Percentiles rank a stretch among this genome's conserved stretches.
These are phyloP conservation scores for Botrytis galanthina DNA, from an alignment of 2,329 filamentous ascomycete species.

Conservation along the genomic window DNA sequence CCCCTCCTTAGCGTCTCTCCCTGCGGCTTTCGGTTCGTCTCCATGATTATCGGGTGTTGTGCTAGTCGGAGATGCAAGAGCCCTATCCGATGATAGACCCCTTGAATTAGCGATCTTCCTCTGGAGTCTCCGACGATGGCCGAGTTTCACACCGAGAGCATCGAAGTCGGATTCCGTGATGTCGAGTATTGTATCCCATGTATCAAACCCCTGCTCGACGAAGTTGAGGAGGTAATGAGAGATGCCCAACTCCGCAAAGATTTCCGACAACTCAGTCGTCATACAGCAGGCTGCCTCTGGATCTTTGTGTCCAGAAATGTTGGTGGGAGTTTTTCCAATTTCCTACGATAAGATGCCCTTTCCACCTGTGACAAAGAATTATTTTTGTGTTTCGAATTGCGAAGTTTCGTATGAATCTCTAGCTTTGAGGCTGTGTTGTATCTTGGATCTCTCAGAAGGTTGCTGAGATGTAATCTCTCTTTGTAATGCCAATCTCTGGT, in stretches of 20 bases:
- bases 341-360: not conserved
- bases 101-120: slow-evolving; percentile 73
- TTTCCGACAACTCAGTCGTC: slow-evolving; percentile 56
- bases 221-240: slow-evolving; percentile 72
- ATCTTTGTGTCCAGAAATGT: slow-evolving; percentile 35
- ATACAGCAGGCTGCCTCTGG: slow-evolving; percentile 40
- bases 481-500: not conserved
- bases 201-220: slow-evolving; percentile 77
- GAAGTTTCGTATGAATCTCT: not conserved
- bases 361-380: not conserved
- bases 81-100: slow-evolving; percentile 49
- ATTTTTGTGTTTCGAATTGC: not conserved
- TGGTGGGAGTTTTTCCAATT: slow-evolving; percentile 1
- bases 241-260: slow-evolving; percentile 74
- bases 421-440: not conserved
- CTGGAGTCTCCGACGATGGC: slow-evolving; percentile 83
- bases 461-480: slow-evolving; percentile 7
- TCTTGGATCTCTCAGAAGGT: not conserved
- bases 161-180: slow-evolving; percentile 82
- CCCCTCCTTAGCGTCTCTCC: slow-evolving; percentile 47
- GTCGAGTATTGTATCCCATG: slow-evolving; percentile 79
- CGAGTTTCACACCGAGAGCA: slow-evolving; percentile 72
- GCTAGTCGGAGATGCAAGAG: slow-evolving; percentile 37
- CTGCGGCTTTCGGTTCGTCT: slow-evolving; percentile 52
- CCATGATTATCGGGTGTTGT: slow-evolving; percentile 57